These are phyloP conservation scores for Tylopilus plumbeoviolaceoides DNA, from an alignment of 768 basidiomycete genomes.

Conservation along the genomic window DNA sequence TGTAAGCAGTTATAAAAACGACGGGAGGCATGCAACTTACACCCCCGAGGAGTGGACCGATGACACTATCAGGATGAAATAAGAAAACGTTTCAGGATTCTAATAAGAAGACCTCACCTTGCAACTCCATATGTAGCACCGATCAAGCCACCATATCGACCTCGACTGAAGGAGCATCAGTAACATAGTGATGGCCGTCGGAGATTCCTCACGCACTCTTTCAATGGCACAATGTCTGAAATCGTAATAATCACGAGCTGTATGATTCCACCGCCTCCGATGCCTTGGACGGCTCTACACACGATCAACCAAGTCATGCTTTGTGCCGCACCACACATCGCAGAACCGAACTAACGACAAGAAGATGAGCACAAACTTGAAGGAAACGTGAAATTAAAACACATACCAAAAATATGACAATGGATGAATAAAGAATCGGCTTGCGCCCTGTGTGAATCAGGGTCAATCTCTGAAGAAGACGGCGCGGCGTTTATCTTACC, in stretches of 20 bases:
- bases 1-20: slow-evolving; percentile 1
- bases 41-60: slow-evolving; percentile 80
- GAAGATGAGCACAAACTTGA: not conserved
- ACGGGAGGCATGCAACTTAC: slow-evolving; percentile 37
- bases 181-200: not conserved
- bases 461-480: slow-evolving; percentile 3
- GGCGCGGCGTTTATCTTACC: slow-evolving; percentile 18
- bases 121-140: slow-evolving; percentile 78
- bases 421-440: slow-evolving; percentile 61
- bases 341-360: slow-evolving; percentile 65
- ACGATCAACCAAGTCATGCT: slow-evolving; percentile 75
- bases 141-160: slow-evolving; percentile 69
- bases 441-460: slow-evolving; percentile 49
- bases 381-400: not conserved
- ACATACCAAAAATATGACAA: slow-evolving; percentile 64
- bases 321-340: slow-evolving; percentile 78
- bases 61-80: slow-evolving; percentile 40
- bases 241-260: slow-evolving; percentile 76
- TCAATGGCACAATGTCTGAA: slow-evolving; percentile 77
- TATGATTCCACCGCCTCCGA: slow-evolving; percentile 78
- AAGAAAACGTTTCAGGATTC: not conserved
- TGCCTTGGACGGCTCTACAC: slow-evolving; percentile 75
- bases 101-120: slow-evolving; percentile 28
- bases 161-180: slow-evolving; percentile 49
- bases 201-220: slow-evolving; percentile 48